phyloP scores from a whole-genome alignment of 257 asterid species.

The Mentha longifolia region DNA sequence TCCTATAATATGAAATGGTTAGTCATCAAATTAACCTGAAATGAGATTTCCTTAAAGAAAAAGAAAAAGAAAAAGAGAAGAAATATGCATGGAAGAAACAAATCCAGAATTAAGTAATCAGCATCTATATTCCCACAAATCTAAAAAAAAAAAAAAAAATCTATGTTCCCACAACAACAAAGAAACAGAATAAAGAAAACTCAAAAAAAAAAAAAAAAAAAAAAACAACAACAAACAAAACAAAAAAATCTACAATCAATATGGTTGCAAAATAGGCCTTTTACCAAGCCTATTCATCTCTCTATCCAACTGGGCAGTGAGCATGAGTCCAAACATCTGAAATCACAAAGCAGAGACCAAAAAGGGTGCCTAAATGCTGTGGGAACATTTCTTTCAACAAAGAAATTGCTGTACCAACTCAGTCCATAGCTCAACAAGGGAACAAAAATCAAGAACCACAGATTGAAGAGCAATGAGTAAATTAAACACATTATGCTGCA shows the following conservation, averaged over 20 bases:
- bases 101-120: neutral
- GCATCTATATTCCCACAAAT: neutral
- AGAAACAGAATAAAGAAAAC: no score
- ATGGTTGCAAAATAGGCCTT: slow-evolving; percentile 71
- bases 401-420: slow-evolving; percentile 95
- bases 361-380: slow-evolving; percentile 87
- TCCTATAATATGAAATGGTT: no score
- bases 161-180: no score
- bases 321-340: slow-evolving; percentile 95
- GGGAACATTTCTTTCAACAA: slow-evolving; percentile 85
- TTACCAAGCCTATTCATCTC: slow-evolving; percentile 99
- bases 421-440: slow-evolving; percentile 80
- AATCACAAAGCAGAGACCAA: slow-evolving; percentile 91
- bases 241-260: neutral
- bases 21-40: neutral
- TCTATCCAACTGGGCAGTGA: slow-evolving; percentile 87
- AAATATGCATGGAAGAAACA: neutral
- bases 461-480: slow-evolving; percentile 71
- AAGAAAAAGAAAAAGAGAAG: neutral
- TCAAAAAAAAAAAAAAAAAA: neutral
- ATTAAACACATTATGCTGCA: slow-evolving; percentile 72
- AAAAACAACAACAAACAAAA: no score
- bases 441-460: slow-evolving; percentile 70
- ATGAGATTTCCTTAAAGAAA: neutral
- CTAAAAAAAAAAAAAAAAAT: no score